phyloP scores from a whole-genome alignment of 1,284 basidiomycete species.

The Heterobasidion parviporum region DNA sequence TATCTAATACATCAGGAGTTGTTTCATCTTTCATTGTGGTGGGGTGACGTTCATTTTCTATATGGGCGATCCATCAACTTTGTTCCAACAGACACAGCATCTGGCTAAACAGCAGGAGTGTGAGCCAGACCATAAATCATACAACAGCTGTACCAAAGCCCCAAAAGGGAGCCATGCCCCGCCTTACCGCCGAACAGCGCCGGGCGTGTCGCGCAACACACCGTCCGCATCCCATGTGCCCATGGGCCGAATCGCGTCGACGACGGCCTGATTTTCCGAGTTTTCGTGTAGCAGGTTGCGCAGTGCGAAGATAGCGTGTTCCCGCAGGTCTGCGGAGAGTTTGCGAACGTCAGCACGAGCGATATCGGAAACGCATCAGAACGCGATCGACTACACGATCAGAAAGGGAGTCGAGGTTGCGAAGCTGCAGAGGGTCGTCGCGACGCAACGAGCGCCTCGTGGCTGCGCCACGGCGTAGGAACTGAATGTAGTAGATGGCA shows the following conservation, averaged over 20 bases:
- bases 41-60: no score
- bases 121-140: no score
- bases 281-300: constrained; percentile 74
- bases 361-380: no score
- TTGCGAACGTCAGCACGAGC: no score
- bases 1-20: no score
- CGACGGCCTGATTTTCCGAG: constrained; percentile 69
- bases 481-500: no score
- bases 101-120: not conserved
- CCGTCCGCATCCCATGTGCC: constrained; percentile 53
- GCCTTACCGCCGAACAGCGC: constrained; percentile 13
- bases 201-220: constrained; percentile 30
- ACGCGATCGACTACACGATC: no score
- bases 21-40: no score
- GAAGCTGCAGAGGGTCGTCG: no score
- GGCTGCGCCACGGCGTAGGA: no score
- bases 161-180: not conserved
- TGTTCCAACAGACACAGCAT: not conserved
- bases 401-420: no score
- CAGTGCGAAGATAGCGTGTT: constrained; percentile 82
- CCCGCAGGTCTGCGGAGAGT: constrained; percentile 63
- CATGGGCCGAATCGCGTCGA: constrained; percentile 63
- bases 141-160: not conserved
- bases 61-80: not conserved
- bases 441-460: no score